Evolutionary conservation across 2,329 filamentous ascomycete species (phyloP).

Genomic region (Beauveria brongniartii): DNA sequence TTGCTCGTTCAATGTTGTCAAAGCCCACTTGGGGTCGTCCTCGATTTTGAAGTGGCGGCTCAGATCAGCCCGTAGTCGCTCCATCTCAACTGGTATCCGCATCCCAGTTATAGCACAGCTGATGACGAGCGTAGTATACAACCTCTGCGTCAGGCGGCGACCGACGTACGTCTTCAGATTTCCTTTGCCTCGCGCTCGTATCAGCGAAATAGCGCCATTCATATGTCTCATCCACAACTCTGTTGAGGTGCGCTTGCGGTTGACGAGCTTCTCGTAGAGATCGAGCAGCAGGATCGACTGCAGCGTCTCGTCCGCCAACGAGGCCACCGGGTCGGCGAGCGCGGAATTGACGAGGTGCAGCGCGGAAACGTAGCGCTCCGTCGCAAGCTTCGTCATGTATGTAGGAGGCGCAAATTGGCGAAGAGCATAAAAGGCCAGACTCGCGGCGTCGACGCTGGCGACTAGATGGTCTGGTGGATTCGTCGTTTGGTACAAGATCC

Average conservation of each 20-base stretch:
- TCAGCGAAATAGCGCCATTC: constrained; percentile 16
- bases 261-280: constrained; percentile 21
- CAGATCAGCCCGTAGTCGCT: constrained; percentile 6
- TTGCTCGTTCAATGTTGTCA: constrained; percentile 14
- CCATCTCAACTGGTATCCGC: constrained; percentile 12
- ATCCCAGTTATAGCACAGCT: constrained; percentile 9
- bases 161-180: constrained; percentile 12
- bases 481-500: constrained; percentile 13
- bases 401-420: neutral
- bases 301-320: constrained; percentile 13
- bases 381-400: neutral
- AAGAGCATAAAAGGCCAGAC: constrained; percentile 16
- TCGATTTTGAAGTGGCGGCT: constrained; percentile 2
- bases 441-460: constrained; percentile 19
- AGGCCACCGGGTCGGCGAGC: neutral
- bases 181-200: constrained; percentile 12
- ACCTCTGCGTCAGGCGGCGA: constrained; percentile 10
- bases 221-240: constrained; percentile 17
- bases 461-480: constrained; percentile 12
- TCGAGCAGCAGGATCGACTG: constrained; percentile 21
- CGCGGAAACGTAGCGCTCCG: constrained; percentile 1
- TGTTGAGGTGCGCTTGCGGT: constrained; percentile 6
- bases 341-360: constrained; percentile 5
- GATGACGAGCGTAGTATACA: constrained; percentile 14
- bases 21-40: constrained; percentile 16